Conservation (phyloP, 1,284 basidiomycete genomes). For the Apiotrichum laibachii region DNA sequence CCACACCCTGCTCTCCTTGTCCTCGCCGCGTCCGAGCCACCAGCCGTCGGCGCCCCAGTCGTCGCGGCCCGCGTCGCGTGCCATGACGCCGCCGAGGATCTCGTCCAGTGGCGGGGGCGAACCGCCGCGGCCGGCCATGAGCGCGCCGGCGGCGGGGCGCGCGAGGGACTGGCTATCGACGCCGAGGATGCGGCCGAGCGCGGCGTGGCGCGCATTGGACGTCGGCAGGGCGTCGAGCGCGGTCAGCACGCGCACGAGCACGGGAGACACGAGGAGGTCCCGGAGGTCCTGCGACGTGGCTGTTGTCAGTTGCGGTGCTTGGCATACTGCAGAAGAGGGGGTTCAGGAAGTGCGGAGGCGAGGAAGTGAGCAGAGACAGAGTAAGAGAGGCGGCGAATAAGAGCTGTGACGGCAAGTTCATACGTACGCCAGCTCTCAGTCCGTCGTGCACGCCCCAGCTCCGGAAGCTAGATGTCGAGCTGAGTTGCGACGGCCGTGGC, state of each 20-base stretch:
- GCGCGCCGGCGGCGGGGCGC: conserved; percentile 23
- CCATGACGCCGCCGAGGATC: conserved; percentile 18
- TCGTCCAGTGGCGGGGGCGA: conserved; percentile 42
- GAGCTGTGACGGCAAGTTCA: no score
- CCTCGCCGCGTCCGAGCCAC: conserved; percentile 32
- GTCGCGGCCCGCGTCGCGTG: background rate
- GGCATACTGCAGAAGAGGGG: no score
- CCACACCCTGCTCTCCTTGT: conserved; percentile 31
- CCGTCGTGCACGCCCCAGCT: no score
- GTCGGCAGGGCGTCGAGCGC: conserved; percentile 35
- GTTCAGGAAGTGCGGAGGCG: background rate
- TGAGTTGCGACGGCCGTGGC: no score
- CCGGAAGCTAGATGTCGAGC: no score
- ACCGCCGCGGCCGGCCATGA: conserved; percentile 18
- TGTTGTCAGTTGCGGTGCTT: conserved; percentile 18
- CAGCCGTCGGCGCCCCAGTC: conserved; percentile 30
- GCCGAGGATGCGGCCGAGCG: conserved; percentile 36
- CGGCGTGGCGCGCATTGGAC: conserved; percentile 19
- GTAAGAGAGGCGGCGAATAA: background rate
- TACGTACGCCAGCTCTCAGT: no score
- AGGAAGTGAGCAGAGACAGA: background rate
- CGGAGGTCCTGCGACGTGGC: conserved; percentile 41
- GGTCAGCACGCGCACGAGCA: conserved; percentile 32
- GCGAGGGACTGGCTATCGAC: conserved; percentile 36
- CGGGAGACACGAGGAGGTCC: conserved; percentile 30